Percentiles rank a stretch among this genome's conserved stretches.
Evolutionary conservation across 306 rosid species (phyloP).

Genomic region (Prunus dulcis): DNA sequence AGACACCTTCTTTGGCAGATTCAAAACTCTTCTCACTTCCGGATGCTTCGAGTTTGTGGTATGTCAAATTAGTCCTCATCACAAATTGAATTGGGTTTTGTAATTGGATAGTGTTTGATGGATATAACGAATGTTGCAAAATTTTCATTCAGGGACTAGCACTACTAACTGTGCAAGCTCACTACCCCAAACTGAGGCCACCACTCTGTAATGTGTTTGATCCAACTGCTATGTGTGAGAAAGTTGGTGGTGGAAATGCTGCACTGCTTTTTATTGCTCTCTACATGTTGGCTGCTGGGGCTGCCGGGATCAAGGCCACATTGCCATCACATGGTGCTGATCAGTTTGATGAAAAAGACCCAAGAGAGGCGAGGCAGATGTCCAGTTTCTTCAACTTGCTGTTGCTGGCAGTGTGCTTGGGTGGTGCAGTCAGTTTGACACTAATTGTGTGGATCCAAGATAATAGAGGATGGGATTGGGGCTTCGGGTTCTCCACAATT

Average conservation of each 20-base stretch:
- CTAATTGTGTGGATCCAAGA: slow-evolving; percentile 74
- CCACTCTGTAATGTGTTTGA: slow-evolving; percentile 42
- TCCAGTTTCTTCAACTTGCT: slow-evolving; percentile 74
- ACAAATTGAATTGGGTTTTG: not conserved
- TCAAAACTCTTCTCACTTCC: slow-evolving; percentile 48
- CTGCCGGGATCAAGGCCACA: slow-evolving; percentile 72
- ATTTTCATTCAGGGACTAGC: slow-evolving; percentile 51
- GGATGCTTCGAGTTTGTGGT: slow-evolving; percentile 71
- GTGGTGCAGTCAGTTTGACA: slow-evolving; percentile 69
- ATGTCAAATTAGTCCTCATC: not conserved
- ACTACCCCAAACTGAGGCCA: slow-evolving; percentile 58
- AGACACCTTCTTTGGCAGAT: slow-evolving; percentile 68
- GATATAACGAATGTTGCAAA: not conserved
- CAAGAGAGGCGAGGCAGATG: slow-evolving; percentile 62
- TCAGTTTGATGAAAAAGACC: slow-evolving; percentile 77
- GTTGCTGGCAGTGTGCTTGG: slow-evolving; percentile 58
- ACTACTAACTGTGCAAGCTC: slow-evolving; percentile 73
- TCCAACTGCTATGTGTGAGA: slow-evolving; percentile 36
- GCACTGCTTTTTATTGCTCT: slow-evolving; percentile 61
- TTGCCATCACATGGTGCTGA: slow-evolving; percentile 92
- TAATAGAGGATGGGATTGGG: slow-evolving; percentile 88
- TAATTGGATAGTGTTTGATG: not conserved
- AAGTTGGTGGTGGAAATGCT: slow-evolving; percentile 37
- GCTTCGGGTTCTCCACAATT: slow-evolving; percentile 57
- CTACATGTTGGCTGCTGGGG: slow-evolving; percentile 56